These are phyloP conservation scores for Avena eriantha DNA, from an alignment of 176 grass and related monocot species.

Conservation along the genomic window DNA sequence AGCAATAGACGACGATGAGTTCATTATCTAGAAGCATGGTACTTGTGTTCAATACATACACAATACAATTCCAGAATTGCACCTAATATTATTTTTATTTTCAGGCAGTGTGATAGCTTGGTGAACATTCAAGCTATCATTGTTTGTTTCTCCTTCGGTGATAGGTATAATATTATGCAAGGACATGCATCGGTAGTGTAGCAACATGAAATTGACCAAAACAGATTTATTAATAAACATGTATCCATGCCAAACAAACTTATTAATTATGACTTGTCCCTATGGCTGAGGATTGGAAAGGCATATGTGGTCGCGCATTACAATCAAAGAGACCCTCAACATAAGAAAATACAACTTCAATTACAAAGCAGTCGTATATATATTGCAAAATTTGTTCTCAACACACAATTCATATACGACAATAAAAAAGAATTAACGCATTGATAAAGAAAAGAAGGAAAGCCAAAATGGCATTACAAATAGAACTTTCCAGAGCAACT, in stretches of 20 bases:
- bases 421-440: background rate
- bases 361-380: background rate
- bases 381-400: background rate
- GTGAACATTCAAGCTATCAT: background rate
- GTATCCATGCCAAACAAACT: background rate
- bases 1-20: no score
- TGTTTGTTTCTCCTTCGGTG: background rate
- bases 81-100: background rate
- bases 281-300: background rate
- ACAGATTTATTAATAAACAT: background rate
- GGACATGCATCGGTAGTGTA: background rate
- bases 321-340: background rate
- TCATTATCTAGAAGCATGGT: background rate
- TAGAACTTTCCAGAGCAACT: background rate
- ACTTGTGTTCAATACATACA: background rate
- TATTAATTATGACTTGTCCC: background rate
- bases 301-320: background rate
- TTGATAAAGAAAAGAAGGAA: background rate
- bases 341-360: background rate
- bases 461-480: constrained; percentile 15
- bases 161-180: background rate
- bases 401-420: background rate
- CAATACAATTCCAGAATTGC: background rate
- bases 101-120: background rate
- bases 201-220: background rate